These are phyloP conservation scores for Halenospora varia DNA, from an alignment of 495 filamentous ascomycete genomes.

Conservation along the genomic window DNA sequence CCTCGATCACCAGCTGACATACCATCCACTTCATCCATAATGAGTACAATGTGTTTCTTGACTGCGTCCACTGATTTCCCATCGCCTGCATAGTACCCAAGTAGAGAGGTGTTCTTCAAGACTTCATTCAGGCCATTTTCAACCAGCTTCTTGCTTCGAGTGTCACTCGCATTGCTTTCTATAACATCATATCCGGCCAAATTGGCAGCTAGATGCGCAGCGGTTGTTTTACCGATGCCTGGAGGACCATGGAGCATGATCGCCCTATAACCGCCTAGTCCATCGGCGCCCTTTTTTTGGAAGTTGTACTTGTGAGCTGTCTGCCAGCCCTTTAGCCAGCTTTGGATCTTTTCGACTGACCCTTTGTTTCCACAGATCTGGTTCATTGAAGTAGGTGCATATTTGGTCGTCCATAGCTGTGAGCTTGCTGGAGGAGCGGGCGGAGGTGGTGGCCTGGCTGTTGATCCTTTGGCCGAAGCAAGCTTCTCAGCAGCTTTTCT, in stretches of 20 bases:
- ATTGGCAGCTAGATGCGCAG: slow-evolving; percentile 89
- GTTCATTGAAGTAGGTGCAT: slow-evolving; percentile 74
- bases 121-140: slow-evolving; percentile 82
- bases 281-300: slow-evolving; percentile 74
- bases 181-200: slow-evolving; percentile 90
- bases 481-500: slow-evolving; percentile 45
- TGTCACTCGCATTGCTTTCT: slow-evolving; percentile 95
- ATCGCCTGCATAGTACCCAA: slow-evolving; percentile 87
- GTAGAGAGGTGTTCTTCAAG: slow-evolving; percentile 86
- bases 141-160: slow-evolving; percentile 95
- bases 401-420: slow-evolving; percentile 92
- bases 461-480: slow-evolving; percentile 26
- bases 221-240: slow-evolving; percentile 96
- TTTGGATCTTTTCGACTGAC: slow-evolving; percentile 82
- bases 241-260: slow-evolving; percentile 93
- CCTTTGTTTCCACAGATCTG: slow-evolving; percentile 97
- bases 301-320: slow-evolving; percentile 70
- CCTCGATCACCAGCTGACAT: slow-evolving; percentile 98
- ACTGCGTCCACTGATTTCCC: slow-evolving; percentile 71
- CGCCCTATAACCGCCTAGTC: slow-evolving; percentile 70
- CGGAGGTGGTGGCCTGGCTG: slow-evolving; percentile 22
- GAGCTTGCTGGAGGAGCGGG: slow-evolving; percentile 33
- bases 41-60: slow-evolving; percentile 88
- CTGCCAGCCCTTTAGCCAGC: slow-evolving; percentile 80
- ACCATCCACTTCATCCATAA: slow-evolving; percentile 99